Base-by-base conservation (phyloP, 1,284 basidiomycete species). In the Moesziomyces sp. region DNA sequence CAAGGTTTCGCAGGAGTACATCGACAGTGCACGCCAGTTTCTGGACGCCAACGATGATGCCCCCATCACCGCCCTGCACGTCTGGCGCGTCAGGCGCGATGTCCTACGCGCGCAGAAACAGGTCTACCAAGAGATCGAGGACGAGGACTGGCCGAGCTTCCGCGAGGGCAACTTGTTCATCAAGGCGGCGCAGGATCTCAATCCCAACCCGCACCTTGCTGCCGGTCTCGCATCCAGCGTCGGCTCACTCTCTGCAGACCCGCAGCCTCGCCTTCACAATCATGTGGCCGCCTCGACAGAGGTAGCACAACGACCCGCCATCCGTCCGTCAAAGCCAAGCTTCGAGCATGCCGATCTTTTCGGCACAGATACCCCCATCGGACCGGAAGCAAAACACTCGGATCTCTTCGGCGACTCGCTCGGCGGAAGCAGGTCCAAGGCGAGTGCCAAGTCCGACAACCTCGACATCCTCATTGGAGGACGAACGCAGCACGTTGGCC, bases 81-180 rank as follows among this genome's bases (percentile, higher is more conserved):
- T 78, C 9, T 59, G 42, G 50, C 53, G 63, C 23, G 76, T 72
- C 45, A 88, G 92, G 7, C 87, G 89, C 50, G 90, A 90, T 65
- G 91, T 97, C 18, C 89, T 97, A 84, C 85, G 91, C 3, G 90
- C 93, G 1, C 96, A 98, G 82, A 87, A 88, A 60, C 91, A 94
- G 73, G 90, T 95, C 1, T 92, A 95, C 79, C 88, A 90, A 30
- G 89, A 91, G 55, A 95, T 98, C 92, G 91, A 92, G 74, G 91
- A 84, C 40, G 75, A 92, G 55, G 94, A 97, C 83, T 97, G 95
- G 84, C 90, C 91, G 48, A 89, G 90, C 8, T 98, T 99, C 83
- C 89, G 91, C 77, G 87, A 89, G 65, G 93, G 92, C 42, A 93
- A 95, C 76, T 87, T 97, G 10, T 97, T 92, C 89, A 91, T 94